These are phyloP conservation scores for Phoma sp. DNA, from an alignment of 2,329 filamentous ascomycete genomes.

Conservation along the genomic window DNA sequence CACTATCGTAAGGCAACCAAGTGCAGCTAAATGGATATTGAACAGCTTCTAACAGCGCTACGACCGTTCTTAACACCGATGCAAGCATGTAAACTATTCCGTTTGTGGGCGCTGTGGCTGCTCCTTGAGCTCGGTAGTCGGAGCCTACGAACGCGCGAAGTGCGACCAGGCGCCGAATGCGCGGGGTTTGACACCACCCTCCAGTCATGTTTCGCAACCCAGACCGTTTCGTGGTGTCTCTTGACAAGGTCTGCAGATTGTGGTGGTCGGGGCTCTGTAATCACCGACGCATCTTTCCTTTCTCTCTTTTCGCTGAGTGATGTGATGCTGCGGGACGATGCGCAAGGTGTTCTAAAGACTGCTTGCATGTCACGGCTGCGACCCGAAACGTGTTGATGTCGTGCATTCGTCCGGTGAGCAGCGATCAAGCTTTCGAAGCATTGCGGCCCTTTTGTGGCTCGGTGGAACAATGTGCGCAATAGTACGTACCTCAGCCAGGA, in stretches of 20 bases:
- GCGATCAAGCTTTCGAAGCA: neutral
- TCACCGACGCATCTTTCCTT: neutral
- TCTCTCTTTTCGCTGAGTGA: neutral
- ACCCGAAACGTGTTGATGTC: neutral
- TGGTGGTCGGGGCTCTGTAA: neutral
- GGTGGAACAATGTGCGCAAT: too few species aligned
- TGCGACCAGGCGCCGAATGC: neutral
- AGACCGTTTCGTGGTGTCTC: neutral
- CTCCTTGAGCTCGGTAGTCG: conserved; percentile 19
- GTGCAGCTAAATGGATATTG: neutral
- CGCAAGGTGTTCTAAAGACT: neutral
- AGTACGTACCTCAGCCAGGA: too few species aligned
- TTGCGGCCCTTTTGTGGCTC: neutral
- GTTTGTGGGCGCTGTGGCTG: conserved; percentile 5
- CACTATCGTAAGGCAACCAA: conserved; percentile 4
- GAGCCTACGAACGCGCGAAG: conserved; percentile 24
- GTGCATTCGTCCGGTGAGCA: neutral
- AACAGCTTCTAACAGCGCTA: neutral
- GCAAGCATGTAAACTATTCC: neutral
- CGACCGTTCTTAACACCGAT: conserved; percentile 19
- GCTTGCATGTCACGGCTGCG: conserved; percentile 3
- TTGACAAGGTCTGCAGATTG: neutral
- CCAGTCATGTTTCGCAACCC: neutral
- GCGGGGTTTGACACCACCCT: neutral
- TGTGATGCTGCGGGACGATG: neutral